Evolutionary conservation across 2,329 filamentous ascomycete species (phyloP), one percentile per base, ranked within the genome.

Genomic region (Geosmithia putterillii): DNA sequence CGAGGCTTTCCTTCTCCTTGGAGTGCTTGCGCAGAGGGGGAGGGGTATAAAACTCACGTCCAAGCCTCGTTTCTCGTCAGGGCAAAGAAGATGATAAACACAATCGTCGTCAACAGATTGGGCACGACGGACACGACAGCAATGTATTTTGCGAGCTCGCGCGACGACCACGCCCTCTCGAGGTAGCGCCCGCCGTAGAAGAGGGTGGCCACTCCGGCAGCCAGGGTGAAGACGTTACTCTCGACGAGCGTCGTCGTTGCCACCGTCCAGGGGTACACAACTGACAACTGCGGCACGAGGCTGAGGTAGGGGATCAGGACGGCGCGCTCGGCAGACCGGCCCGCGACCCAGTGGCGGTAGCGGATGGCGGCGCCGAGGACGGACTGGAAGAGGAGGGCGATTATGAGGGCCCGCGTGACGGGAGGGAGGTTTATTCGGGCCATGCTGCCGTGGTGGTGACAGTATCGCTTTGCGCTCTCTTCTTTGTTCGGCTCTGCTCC

Each of bases 141-240:
- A 40, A 95, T 70, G 60, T 95, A 95, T 64, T 94, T 95, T 55
- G 80, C 86, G 60, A 95, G 86, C 62, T 96, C 90, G 45, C 76
- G 77, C 21, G 86, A 90, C 25, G 88, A 89, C 92, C 90, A 98
- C 28, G 92, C 90, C 56, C 92, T 75, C 72, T 98, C 92, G 19
- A 98, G 76, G 62, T 98, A 98, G 54, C 88, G 80, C 9, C 92
- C 92, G 44, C 90, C 90, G 66, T 95, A 86, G 62, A 89, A 94
- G 43, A 96, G 65, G 1, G 89, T 89, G 38, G 81, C 68, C 22
- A 74, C 81, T 40, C 86, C 87, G 45, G 94, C 78, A 21, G 77
- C 65, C 38, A 95, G 71, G 10, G 87, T 94, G 56, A 95, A 84
- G 53, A 96, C 71, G 61, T 96, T 96, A 63, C 86, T 84, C 67